Evolutionary conservation across 176 grass and related monocot species (phyloP).

Genomic region (Eleusine coracana): DNA sequence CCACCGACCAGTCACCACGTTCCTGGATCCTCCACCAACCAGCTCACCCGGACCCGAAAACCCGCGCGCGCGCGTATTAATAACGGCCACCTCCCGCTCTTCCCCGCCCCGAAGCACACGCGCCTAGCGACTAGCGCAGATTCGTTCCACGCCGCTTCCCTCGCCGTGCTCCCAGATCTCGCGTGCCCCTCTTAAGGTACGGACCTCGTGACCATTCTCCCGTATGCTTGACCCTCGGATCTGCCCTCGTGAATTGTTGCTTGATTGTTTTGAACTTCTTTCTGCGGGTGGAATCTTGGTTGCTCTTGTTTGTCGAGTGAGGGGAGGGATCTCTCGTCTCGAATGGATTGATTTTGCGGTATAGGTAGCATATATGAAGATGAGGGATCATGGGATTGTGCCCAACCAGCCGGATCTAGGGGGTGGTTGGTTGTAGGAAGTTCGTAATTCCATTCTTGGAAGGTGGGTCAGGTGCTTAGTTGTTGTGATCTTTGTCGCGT

Average conservation of each 20-base stretch:
- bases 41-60: constrained; percentile 30
- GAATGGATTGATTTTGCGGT: background rate
- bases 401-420: constrained; percentile 28
- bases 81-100: constrained; percentile 34
- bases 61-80: constrained; percentile 49
- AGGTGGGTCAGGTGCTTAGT: background rate
- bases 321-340: background rate
- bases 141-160: constrained; percentile 4
- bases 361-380: constrained; percentile 7
- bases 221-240: background rate
- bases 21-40: constrained; percentile 35
- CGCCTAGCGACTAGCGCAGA: constrained; percentile 20
- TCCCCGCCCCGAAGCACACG: constrained; percentile 20
- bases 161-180: constrained; percentile 34
- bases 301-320: background rate
- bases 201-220: constrained; percentile 1
- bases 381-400: background rate
- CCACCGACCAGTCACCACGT: constrained; percentile 43
- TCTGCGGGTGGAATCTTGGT: constrained; percentile 11
- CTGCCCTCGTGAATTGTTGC: background rate
- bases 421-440: background rate
- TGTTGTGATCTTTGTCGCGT: constrained; percentile 6
- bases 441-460: background rate
- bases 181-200: constrained; percentile 10
- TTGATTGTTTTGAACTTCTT: background rate